These are phyloP conservation scores for Akebia trifoliata DNA, from an alignment of 164 flowering plant species.

Conservation along the genomic window DNA sequence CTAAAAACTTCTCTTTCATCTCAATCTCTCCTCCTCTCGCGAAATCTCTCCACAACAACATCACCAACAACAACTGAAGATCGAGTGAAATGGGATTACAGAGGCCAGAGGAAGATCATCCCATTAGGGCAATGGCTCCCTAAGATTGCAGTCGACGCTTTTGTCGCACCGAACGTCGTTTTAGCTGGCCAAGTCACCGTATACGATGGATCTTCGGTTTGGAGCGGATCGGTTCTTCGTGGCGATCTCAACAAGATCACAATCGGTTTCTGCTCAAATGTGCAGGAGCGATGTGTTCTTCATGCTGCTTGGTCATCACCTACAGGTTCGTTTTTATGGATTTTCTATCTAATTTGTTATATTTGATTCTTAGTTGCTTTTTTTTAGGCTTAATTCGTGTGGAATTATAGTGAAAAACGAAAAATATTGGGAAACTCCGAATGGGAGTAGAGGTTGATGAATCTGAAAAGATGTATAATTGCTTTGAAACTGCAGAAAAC, in stretches of 20 bases:
- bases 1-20: no score
- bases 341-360: no score
- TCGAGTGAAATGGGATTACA: slow-evolving; percentile 94
- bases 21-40: no score
- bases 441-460: background rate
- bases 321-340: slow-evolving; percentile 54
- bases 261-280: slow-evolving; percentile 88
- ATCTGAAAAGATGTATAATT: background rate
- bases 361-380: no score
- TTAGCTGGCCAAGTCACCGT: slow-evolving; percentile 94
- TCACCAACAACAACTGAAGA: slow-evolving; percentile 31
- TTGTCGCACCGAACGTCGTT: slow-evolving; percentile 95
- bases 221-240: slow-evolving; percentile 85
- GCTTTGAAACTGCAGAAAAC: no score
- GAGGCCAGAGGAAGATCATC: slow-evolving; percentile 81
- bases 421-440: no score
- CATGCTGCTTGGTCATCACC: slow-evolving; percentile 97
- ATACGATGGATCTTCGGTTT: slow-evolving; percentile 85
- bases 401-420: no score
- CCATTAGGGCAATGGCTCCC: slow-evolving; percentile 97
- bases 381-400: background rate
- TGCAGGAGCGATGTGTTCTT: slow-evolving; percentile 87
- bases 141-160: slow-evolving; percentile 92
- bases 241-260: slow-evolving; percentile 96
- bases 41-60: no score